Conservation (phyloP, 768 basidiomycete genomes). For the Tylopilus sp. region DNA sequence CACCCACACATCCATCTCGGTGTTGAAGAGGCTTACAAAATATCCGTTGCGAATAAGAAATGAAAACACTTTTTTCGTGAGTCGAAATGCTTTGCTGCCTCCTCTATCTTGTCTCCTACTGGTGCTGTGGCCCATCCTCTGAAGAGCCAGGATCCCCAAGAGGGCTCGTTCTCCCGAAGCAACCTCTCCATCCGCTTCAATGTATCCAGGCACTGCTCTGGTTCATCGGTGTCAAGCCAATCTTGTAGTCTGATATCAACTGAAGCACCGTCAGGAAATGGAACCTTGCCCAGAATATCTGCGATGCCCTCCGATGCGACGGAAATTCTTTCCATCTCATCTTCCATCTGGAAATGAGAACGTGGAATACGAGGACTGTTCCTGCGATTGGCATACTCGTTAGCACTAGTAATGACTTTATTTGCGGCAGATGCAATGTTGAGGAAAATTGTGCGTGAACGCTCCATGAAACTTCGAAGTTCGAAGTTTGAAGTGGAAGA, state of each 20-base stretch:
- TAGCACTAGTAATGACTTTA: background rate
- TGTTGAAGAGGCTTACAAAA: background rate
- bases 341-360: background rate
- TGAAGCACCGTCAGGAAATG: background rate
- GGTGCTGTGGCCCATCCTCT: background rate
- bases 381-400: background rate
- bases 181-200: background rate
- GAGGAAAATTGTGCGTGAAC: background rate
- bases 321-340: background rate
- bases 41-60: background rate
- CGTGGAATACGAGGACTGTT: background rate
- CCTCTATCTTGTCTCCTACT: background rate
- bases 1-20: no score
- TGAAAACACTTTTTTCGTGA: background rate
- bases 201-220: background rate
- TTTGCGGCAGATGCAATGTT: background rate
- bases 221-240: background rate
- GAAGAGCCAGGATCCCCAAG: background rate
- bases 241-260: background rate
- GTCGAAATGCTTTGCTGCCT: background rate
- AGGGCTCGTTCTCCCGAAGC: background rate
- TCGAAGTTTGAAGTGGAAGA: no score
- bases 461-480: no score
- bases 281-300: background rate
- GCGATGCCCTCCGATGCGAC: background rate